Base-by-base conservation (phyloP, 192 early-diverging fungal genomes). In the Coemansia sp. region DNA sequence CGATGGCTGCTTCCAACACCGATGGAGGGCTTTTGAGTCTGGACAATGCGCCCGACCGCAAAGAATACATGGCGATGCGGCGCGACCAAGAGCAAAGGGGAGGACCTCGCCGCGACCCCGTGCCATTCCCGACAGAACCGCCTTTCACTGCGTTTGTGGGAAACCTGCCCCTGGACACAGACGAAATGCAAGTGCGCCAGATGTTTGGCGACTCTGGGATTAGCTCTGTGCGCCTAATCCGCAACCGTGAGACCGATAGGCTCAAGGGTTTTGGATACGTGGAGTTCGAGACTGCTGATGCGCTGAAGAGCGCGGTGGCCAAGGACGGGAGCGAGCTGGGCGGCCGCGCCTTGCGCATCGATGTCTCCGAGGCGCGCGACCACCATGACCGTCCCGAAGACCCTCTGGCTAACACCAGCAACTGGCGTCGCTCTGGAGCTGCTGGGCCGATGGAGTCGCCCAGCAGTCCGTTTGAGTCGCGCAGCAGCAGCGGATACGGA, bases 201-300 rank as follows among this genome's bases (percentile, higher is more conserved):
- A 86, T 95, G 58, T 97, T 99, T 73, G 70, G 63, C 30, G 79
- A 80, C 23, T 34, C 90, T 87, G 88, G 65, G 39, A 82, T 82
- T 25, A 45, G 93, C 90, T 88, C 85, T 23, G 86, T 97, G 53
- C 87, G 95, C 33, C 85, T 99, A 63, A 81, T 94, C 59, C 86
- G 86, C 61, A 93, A 96, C 77, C 88, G 79, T 53, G 89, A 90
- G 26, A 85, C 75, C 56, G 91, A 89, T 39, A 87, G 86, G 75
- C 88, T 90, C 49, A 95, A 95, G 72, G 97, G 97, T 34, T 98
- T 92, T 70, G 95, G 94, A 23, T 99, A 98, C 81, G 90, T 94
- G 56, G 94, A 97, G 86, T 99, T 99, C 73, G 87, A 90, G 23
- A 87, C 89, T 53, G 60, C 90, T 21, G 93, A 96, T 23, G 90